Base-by-base conservation (phyloP, 495 filamentous ascomycete species). In the Tuber borchii region DNA sequence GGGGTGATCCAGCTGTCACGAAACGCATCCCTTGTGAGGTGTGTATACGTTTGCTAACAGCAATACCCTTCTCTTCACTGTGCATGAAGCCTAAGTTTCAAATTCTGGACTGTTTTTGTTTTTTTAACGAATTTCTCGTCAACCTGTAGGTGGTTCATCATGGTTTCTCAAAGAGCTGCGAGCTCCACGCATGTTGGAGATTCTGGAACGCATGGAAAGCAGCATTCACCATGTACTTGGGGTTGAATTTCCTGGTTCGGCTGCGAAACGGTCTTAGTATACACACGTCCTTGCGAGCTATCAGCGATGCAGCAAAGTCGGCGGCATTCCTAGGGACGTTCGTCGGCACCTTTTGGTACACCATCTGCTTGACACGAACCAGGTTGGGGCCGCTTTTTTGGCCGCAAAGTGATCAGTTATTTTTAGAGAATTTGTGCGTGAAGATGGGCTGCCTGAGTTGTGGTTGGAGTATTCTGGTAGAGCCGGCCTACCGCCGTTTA, bases 241-340 rank as follows among this genome's bases (percentile, higher is more conserved):
- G 93, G 2, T 84, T 97, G 1, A 92, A 93, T 76, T 83, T 94
- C 48, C 80, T 90, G 19, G 83, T 94, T n/a, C 85, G 89, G 20
- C 78, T 89, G n/a, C 87, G 89, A 61, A 85, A 84, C 4, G 88
- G 88, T 70, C 88, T 87, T 20, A 78, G 70, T 40, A 61, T 79
- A 0, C 76, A 79, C 4, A 85, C 82, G 2, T 71, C 87, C 2
- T 78, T 76, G 34, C 84, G 85, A 26, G 91, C 91, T 3, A 43
- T 91, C 71, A 75, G 85, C 26, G 91, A 90, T 42, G 90, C 92
- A 1, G 82, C 87, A 17, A 89, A 91, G 69, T 95, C 93, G 22
- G 94, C 93, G 12, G 87, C 91, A 4, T 97, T 97, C 84, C 87
- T 97, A 2, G 93, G 90, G 1, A 86, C 91, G 0, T 97, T 96